A percentile compares a stretch with the other conserved stretches of the same genome.
Conservation (phyloP, 1,284 basidiomycete genomes). For the Ganoderma lingzhi region DNA sequence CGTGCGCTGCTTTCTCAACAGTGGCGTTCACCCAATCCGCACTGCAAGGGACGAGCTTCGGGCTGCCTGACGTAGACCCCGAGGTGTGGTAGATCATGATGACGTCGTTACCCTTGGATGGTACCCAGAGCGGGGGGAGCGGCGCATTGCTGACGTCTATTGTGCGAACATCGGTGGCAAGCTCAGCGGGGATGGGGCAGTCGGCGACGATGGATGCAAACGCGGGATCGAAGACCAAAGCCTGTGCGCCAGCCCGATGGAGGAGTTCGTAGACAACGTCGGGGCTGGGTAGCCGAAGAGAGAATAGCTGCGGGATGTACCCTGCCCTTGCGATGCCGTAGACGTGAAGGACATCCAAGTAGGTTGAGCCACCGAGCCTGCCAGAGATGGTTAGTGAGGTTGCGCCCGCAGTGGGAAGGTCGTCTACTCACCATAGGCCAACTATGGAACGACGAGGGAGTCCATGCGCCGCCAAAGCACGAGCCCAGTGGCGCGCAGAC, state of each 20-base stretch:
- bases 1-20: constrained; percentile 36
- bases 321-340: constrained; percentile 76
- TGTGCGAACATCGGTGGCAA: constrained; percentile 48
- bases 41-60: constrained; percentile 42
- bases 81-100: constrained; percentile 79
- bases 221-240: constrained; percentile 66
- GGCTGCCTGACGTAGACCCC: constrained; percentile 66
- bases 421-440: constrained; percentile 65
- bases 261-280: constrained; percentile 72
- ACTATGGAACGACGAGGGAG: constrained; percentile 63
- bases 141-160: constrained; percentile 26
- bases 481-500: constrained; percentile 63
- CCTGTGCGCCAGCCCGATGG: constrained; percentile 60
- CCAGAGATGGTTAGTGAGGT: constrained; percentile 16
- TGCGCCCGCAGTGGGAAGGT: constrained; percentile 13
- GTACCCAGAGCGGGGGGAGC: constrained; percentile 39
- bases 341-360: constrained; percentile 71
- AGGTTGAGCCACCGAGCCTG: constrained; percentile 74
- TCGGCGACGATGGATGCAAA: constrained; percentile 47
- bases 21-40: constrained; percentile 40
- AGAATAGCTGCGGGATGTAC: constrained; percentile 76
- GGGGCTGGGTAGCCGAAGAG: constrained; percentile 73
- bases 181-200: constrained; percentile 59
- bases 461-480: constrained; percentile 48
- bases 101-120: constrained; percentile 42